phyloP scores from a whole-genome alignment of 1,284 basidiomycete genomes.

The Xerocomus nothofagi region DNA sequence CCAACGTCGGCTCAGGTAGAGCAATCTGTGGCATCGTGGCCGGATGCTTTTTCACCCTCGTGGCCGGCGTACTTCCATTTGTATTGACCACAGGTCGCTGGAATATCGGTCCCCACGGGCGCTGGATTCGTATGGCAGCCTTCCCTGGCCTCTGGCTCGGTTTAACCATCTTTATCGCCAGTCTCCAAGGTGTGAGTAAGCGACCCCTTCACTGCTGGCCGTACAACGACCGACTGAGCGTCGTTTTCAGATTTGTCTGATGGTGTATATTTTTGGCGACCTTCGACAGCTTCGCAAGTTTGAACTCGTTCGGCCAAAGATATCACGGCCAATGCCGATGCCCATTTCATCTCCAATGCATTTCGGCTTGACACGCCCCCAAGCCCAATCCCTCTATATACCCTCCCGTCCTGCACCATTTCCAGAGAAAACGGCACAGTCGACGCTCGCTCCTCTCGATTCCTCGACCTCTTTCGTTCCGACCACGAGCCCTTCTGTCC shows the following conservation, averaged over 20 bases:
- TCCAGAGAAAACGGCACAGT: conserved; percentile 6
- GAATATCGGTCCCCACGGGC: conserved; percentile 52
- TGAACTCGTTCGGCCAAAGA: conserved; percentile 65
- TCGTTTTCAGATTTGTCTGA: conserved; percentile 47
- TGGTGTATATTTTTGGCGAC: conserved; percentile 81
- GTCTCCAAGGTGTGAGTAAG: conserved; percentile 57
- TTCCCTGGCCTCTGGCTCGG: conserved; percentile 72
- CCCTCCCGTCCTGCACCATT: conserved; percentile 12
- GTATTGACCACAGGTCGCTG: conserved; percentile 29
- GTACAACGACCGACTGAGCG: background rate
- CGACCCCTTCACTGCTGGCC: background rate
- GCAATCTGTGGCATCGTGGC: conserved; percentile 68
- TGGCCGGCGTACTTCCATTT: conserved; percentile 38
- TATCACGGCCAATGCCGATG: conserved; percentile 48
- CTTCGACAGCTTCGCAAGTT: conserved; percentile 74
- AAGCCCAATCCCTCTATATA: conserved; percentile 4
- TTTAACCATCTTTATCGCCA: conserved; percentile 58
- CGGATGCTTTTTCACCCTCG: conserved; percentile 44
- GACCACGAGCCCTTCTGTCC: background rate
- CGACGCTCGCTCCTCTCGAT: conserved; percentile 6
- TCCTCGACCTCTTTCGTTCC: conserved; percentile 14
- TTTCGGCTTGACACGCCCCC: background rate
- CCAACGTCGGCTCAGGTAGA: conserved; percentile 73
- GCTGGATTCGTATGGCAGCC: conserved; percentile 60
- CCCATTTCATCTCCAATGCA: conserved; percentile 18